A percentile compares a stretch with the other conserved stretches of the same genome.
Conservation (phyloP, 495 filamentous ascomycete species). For the Penicillium antarcticum region DNA sequence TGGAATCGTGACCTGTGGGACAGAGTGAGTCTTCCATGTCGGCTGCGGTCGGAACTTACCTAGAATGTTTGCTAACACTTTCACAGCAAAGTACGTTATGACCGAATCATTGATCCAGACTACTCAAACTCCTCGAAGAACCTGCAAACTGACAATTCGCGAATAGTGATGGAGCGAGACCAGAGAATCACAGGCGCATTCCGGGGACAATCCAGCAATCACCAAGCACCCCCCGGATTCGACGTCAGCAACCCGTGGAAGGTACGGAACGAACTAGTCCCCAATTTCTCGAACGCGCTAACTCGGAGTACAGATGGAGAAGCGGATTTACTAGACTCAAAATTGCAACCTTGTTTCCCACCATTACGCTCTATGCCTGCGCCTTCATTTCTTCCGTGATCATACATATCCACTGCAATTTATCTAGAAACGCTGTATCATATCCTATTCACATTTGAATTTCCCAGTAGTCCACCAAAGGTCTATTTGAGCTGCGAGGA, state of each 20-base stretch:
- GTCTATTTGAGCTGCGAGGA: conserved; percentile 42
- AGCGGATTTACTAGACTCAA: conserved; percentile 37
- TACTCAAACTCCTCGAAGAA: not conserved
- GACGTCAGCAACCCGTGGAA: conserved; percentile 96
- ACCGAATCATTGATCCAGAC: not conserved
- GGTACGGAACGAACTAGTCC: conserved; percentile 42
- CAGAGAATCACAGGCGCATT: conserved; percentile 78
- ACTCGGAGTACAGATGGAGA: conserved; percentile 32
- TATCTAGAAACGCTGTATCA: conserved; percentile 26
- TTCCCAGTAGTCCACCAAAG: conserved; percentile 3
- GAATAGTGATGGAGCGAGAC: conserved; percentile 94
- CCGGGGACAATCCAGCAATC: conserved; percentile 82
- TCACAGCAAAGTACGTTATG: conserved; percentile 69
- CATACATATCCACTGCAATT: conserved; percentile 29
- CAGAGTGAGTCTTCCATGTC: conserved; percentile 59
- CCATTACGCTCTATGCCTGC: conserved; percentile 20
- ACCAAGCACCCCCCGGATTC: conserved; percentile 78
- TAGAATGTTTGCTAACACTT: conserved; percentile 36
- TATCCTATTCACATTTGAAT: conserved; percentile 10
- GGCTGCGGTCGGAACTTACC: conserved; percentile 27
- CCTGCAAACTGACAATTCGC: conserved; percentile 9
- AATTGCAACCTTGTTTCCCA: conserved; percentile 25
- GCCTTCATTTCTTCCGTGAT: conserved; percentile 16
- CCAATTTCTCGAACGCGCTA: conserved; percentile 3
- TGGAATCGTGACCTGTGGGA: conserved; percentile 92